Percentiles rank a stretch among this genome's conserved stretches.
These are phyloP conservation scores for Vigna reflexopilosa DNA, from an alignment of 306 rosid genomes.

Conservation along the genomic window DNA sequence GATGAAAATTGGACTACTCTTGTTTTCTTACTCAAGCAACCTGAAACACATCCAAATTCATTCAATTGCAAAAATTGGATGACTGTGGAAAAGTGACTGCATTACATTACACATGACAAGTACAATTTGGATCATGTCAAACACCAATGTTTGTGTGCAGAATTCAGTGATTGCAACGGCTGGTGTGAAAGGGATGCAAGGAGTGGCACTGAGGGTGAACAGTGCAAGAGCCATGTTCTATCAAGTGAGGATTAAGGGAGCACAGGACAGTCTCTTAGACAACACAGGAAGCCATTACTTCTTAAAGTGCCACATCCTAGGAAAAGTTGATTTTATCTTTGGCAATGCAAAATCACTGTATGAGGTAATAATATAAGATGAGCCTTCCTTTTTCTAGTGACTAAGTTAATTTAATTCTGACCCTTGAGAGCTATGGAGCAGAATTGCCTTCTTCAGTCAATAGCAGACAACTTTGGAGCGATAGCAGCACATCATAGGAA, in stretches of 20 bases:
- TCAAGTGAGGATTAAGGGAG: slow-evolving; percentile 65
- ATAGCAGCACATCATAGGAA: slow-evolving; percentile 89
- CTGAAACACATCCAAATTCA: neutral
- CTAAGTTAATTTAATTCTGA: slow-evolving; percentile 13
- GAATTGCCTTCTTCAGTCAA: slow-evolving; percentile 72
- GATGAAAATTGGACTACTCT: neutral
- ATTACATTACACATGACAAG: neutral
- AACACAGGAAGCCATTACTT: slow-evolving; percentile 78
- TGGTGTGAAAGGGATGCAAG: slow-evolving; percentile 85
- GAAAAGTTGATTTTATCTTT: slow-evolving; percentile 80
- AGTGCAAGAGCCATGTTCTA: slow-evolving; percentile 85
- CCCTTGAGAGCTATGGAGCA: slow-evolving; percentile 39
- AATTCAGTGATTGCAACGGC: slow-evolving; percentile 76
- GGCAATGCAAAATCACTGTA: slow-evolving; percentile 82
- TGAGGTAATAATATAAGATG: slow-evolving; percentile 54
- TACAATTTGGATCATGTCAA: neutral
- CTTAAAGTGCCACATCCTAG: slow-evolving; percentile 68
- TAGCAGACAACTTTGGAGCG: slow-evolving; percentile 71
- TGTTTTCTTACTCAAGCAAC: neutral
- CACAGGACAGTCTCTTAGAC: slow-evolving; percentile 89
- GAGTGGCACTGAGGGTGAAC: slow-evolving; percentile 79
- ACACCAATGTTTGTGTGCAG: slow-evolving; percentile 48
- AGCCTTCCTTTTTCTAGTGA: neutral
- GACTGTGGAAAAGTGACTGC: neutral
- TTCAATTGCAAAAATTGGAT: neutral